Percentiles rank a stretch among this genome's conserved stretches.
phyloP scores from a whole-genome alignment of 306 rosid species.

The Quercus rubra region DNA sequence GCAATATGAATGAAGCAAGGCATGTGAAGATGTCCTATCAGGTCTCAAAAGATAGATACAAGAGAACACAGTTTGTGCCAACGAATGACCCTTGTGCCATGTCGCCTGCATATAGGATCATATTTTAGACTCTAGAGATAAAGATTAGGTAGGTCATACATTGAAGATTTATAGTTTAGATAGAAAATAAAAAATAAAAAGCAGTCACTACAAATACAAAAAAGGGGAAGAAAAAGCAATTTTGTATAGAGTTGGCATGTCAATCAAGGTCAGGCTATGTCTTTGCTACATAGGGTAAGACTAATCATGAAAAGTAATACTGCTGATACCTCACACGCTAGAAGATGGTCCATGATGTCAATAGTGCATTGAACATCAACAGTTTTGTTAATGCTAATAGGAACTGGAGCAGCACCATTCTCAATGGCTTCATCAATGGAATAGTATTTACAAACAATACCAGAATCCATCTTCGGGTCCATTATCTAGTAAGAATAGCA shows the following conservation, averaged over 20 bases:
- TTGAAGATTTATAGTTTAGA: neutral
- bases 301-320: conserved; percentile 3
- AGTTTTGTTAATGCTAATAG: conserved; percentile 68
- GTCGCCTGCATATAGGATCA: conserved; percentile 73
- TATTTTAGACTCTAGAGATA: conserved; percentile 18
- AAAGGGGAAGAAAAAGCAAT: neutral
- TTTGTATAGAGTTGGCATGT: neutral
- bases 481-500: conserved; percentile 59
- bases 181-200: neutral
- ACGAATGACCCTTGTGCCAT: conserved; percentile 99
- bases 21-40: conserved; percentile 82
- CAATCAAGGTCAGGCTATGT: neutral
- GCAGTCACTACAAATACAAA: neutral
- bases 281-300: conserved; percentile 13
- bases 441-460: conserved; percentile 73
- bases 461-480: conserved; percentile 99
- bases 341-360: conserved; percentile 93
- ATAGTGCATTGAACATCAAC: conserved; percentile 63
- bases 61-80: conserved; percentile 96
- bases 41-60: conserved; percentile 89
- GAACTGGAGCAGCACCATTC: conserved; percentile 94
- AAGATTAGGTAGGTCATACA: conserved; percentile 11
- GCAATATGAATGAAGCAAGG: conserved; percentile 83
- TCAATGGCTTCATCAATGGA: conserved; percentile 96
- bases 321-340: conserved; percentile 83